Base-by-base conservation (phyloP, 148 eudicot species). In the Polygonum maritimum region DNA sequence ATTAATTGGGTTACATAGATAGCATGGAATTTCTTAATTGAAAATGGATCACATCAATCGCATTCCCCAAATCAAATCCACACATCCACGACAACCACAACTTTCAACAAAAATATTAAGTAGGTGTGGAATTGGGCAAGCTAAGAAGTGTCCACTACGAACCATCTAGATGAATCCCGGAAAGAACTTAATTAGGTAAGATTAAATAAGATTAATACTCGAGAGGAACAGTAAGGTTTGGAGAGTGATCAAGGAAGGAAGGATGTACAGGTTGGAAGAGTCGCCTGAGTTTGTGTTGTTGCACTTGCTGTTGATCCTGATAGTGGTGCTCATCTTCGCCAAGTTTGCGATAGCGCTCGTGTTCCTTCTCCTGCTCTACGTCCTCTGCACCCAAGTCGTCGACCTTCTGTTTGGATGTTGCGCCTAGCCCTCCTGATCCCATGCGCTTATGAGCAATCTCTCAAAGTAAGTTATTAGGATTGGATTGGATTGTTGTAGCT, bases 351-450 rank as follows among this genome's bases (percentile, higher is more conserved):
- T 55, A 18, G 60, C 76, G 2, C n/a, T 86, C 38, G 82, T 87
- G 51, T 81, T 87, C 71, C 70, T 88, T 40, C 21, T 85, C 36
- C 77, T 87, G 58, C 84, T 88, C 18, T 81, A 79, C 79, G 35
- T 85, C 80, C 82, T 85, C 35, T 79, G 85, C 74, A 77, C 84
- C 76, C 83, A 88, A 65, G 70, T 86, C 75, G 86, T 90, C 63
- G 73, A 82, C 77, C 75, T 82, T 69, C 33, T 81, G 74, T 75
- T 78, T 35, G 81, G 76, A 5, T 81, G 84, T 10, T 44, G 47
- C 11, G 10, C 11, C 47, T 44, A 6, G 9, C 9, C 11, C 47
- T 26, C 31, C 31, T 26, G 0, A 26, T 26, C 31, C 31, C 31
- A 26, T 26, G 31, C 31, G 31, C 31, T 26, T 26, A 26, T 26